Conservation (phyloP, 805 yeast genomes). For the Blastobotrys attinorum region DNA sequence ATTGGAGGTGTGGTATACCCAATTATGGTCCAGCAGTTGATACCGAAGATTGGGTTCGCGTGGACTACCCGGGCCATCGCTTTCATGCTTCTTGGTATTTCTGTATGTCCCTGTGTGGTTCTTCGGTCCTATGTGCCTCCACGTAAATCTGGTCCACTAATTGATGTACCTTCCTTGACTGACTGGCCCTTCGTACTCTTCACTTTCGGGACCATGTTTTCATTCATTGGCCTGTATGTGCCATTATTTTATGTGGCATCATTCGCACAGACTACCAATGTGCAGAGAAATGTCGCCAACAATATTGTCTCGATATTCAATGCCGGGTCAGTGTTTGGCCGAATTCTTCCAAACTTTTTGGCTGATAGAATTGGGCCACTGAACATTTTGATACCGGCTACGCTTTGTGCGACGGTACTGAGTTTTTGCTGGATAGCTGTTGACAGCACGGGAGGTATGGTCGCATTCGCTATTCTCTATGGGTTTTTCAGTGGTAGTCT, state of each 20-base stretch:
- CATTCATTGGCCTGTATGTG: conserved; percentile 35
- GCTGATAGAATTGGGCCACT: conserved; percentile 43
- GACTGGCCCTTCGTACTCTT: conserved; percentile 16
- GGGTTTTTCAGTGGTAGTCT: conserved; percentile 28
- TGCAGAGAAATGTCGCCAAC: conserved; percentile 18
- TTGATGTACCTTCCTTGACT: conserved; percentile 16
- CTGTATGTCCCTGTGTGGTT: conserved; percentile 15
- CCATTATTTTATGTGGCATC: conserved; percentile 29
- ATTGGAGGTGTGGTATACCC: conserved; percentile 44
- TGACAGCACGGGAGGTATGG: conserved; percentile 19
- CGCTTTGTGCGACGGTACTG: conserved; percentile 6
- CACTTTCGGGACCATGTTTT: conserved; percentile 16
- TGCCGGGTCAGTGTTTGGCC: conserved; percentile 38
- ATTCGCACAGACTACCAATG: conserved; percentile 22
- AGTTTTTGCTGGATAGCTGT: conserved; percentile 18
- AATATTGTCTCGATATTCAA: conserved; percentile 27
- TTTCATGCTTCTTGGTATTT: conserved; percentile 30
- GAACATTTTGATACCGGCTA: conserved; percentile 31
- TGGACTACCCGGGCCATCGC: conserved; percentile 43
- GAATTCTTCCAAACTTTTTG: conserved; percentile 39
- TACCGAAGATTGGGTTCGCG: conserved; percentile 37
- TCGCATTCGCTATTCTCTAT: conserved; percentile 24
- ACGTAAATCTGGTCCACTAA: conserved; percentile 17
- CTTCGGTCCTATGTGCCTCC: conserved; percentile 23
- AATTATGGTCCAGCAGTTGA: conserved; percentile 37